These are phyloP conservation scores for Blastobotrys attinorum DNA, from an alignment of 805 yeast genomes.

Conservation along the genomic window DNA sequence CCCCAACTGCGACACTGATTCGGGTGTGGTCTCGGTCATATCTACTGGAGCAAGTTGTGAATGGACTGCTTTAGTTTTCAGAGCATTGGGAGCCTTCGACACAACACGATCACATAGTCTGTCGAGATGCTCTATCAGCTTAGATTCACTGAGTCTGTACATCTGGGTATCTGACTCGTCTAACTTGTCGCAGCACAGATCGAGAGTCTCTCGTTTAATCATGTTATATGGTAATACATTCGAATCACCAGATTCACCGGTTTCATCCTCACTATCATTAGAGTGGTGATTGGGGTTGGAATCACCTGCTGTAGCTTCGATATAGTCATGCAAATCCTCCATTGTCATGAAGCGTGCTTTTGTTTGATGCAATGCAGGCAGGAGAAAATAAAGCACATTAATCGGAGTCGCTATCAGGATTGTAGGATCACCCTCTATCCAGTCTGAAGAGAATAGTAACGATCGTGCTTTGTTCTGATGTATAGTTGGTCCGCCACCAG, in stretches of 20 bases:
- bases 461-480: conserved; percentile 9
- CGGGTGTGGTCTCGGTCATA: conserved; percentile 12
- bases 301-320: conserved; percentile 1
- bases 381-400: conserved; percentile 22
- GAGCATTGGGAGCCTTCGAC: conserved; percentile 15
- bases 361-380: conserved; percentile 17
- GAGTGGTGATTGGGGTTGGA: no score
- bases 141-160: conserved; percentile 10
- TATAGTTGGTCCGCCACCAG: no score
- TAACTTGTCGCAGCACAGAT: conserved; percentile 8
- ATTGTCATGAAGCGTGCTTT: conserved; percentile 17
- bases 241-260: conserved; percentile 3
- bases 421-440: conserved; percentile 15
- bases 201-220: conserved; percentile 6
- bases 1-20: conserved; percentile 14
- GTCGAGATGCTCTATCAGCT: conserved; percentile 17
- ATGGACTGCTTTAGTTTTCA: conserved; percentile 12
- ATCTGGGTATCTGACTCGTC: conserved; percentile 7
- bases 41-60: conserved; percentile 16
- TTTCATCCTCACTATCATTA: no score
- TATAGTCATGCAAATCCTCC: conserved; percentile 22
- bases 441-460: conserved; percentile 5
- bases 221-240: conserved; percentile 10
- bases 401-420: conserved; percentile 22
- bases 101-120: conserved; percentile 11